Percentiles rank a stretch among this genome's conserved stretches.
These are phyloP conservation scores for Auricularia heimuer DNA, from an alignment of 768 basidiomycete genomes.

Conservation along the genomic window DNA sequence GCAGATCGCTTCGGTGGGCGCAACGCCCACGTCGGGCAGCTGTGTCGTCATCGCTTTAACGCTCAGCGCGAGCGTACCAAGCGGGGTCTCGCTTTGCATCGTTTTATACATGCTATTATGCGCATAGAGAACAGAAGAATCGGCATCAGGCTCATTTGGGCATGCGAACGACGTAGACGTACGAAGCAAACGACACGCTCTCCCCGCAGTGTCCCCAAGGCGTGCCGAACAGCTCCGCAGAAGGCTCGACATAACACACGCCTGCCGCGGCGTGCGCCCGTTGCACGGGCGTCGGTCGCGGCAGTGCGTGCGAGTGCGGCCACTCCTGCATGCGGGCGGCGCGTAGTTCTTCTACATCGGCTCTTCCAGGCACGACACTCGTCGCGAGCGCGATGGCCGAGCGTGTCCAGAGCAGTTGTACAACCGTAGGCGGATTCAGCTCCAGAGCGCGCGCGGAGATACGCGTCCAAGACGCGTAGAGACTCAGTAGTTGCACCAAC, in stretches of 20 bases:
- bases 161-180: not conserved
- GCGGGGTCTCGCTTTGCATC: not conserved
- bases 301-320: not conserved
- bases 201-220: not conserved
- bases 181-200: not conserved
- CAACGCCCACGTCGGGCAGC: not conserved
- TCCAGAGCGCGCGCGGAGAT: not conserved
- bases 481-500: not conserved
- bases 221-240: not conserved
- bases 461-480: not conserved
- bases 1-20: not conserved
- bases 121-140: not conserved
- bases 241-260: not conserved
- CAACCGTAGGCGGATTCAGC: not conserved
- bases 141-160: not conserved
- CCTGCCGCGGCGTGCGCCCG: not conserved
- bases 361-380: not conserved
- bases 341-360: not conserved
- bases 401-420: not conserved
- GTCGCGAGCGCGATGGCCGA: not conserved
- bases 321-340: not conserved
- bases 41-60: not conserved
- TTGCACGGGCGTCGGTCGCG: not conserved
- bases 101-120: not conserved
- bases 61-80: not conserved